Evolutionary conservation across 169 alveolate species (phyloP).

Genomic region (Theileria orientalis): DNA sequence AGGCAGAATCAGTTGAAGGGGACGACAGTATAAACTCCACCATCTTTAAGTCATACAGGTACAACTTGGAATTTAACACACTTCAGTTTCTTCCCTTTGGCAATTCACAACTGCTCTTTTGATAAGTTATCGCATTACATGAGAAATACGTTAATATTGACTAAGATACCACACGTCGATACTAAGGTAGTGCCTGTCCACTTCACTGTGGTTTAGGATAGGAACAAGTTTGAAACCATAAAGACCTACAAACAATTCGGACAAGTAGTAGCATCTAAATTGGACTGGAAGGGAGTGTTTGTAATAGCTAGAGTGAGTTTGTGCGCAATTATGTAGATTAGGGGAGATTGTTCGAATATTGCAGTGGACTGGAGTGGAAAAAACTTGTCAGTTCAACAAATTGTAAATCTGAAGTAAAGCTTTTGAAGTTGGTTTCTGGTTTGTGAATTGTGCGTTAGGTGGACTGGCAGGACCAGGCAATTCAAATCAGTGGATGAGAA

Average conservation of each 20-base stretch:
- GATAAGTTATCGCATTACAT: slow-evolving; percentile 32
- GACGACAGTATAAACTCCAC: neutral
- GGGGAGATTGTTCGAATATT: slow-evolving; percentile 51
- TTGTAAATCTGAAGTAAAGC: slow-evolving; percentile 34
- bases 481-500: slow-evolving; percentile 36
- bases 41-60: slow-evolving; percentile 6
- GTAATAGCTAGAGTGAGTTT: slow-evolving; percentile 40
- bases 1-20: neutral
- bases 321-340: neutral
- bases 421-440: slow-evolving; percentile 29
- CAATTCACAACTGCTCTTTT: slow-evolving; percentile 35
- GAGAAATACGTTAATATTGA: slow-evolving; percentile 21
- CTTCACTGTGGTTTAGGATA: neutral
- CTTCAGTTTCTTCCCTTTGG: slow-evolving; percentile 19
- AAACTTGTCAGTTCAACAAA: slow-evolving; percentile 32
- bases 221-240: slow-evolving; percentile 3
- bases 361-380: slow-evolving; percentile 59
- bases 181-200: neutral
- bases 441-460: neutral
- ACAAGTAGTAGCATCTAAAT: slow-evolving; percentile 43
- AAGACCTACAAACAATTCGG: slow-evolving; percentile 45
- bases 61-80: neutral
- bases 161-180: slow-evolving; percentile 43
- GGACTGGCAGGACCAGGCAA: slow-evolving; percentile 46
- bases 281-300: slow-evolving; percentile 65